Evolutionary conservation across 805 yeast genomes (phyloP).

Genomic region (Starmerella scarabaei): DNA sequence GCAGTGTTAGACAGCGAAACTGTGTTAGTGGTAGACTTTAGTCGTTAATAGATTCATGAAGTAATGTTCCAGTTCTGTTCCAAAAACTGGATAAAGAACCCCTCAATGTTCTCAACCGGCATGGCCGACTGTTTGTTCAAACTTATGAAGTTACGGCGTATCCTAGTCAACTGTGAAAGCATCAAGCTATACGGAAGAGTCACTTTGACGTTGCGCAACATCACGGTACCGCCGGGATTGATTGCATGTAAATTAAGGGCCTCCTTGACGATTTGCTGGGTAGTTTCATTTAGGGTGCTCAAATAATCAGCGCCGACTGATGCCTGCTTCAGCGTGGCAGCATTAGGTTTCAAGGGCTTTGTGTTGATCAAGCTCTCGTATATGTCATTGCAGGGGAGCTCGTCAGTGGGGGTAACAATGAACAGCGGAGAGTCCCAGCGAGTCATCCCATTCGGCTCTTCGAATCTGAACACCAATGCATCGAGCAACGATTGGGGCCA

Average conservation of each 20-base stretch:
- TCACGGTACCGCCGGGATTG: conserved; percentile 27
- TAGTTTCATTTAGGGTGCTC: conserved; percentile 61
- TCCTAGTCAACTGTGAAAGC: conserved; percentile 67
- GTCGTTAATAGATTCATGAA: background rate
- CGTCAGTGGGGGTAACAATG: conserved; percentile 42
- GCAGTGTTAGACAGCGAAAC: too few relatives aligned
- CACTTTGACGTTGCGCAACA: conserved; percentile 33
- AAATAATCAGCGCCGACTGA: conserved; percentile 65
- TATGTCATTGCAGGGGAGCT: conserved; percentile 50
- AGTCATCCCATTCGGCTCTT: conserved; percentile 75
- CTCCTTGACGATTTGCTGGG: conserved; percentile 50
- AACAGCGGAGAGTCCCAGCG: conserved; percentile 94
- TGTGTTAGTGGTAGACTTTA: too few relatives aligned
- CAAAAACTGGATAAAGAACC: conserved; percentile 67
- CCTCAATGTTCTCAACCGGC: conserved; percentile 52
- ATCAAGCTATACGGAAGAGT: conserved; percentile 56
- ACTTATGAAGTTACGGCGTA: conserved; percentile 69
- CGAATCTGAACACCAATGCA: conserved; percentile 71
- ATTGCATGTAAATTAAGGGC: conserved; percentile 51
- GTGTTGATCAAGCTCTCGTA: conserved; percentile 35
- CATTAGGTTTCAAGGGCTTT: conserved; percentile 61
- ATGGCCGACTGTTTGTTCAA: conserved; percentile 68
- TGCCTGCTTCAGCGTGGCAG: conserved; percentile 71
- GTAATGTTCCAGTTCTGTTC: conserved; percentile 41
- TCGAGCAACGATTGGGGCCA: conserved; percentile 59